Percentiles rank a stretch among this genome's conserved stretches.
Conservation (phyloP, 1,284 basidiomycete species). For the Golubevia sp. region DNA sequence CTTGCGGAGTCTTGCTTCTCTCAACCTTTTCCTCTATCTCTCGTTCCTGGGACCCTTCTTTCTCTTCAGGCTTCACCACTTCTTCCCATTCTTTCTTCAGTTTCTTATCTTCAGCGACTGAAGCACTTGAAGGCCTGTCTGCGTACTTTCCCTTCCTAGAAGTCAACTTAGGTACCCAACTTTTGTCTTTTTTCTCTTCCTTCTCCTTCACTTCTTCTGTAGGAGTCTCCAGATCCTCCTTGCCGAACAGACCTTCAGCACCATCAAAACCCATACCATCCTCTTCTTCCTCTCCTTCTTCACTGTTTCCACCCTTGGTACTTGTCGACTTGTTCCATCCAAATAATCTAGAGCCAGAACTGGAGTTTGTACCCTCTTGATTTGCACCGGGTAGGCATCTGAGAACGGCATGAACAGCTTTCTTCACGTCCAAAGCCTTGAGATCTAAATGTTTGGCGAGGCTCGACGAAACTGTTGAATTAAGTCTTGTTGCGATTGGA, state of each 20-base stretch:
- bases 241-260: slow-evolving; percentile 21
- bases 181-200: not conserved
- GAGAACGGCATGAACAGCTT: slow-evolving; percentile 21
- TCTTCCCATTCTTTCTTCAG: not conserved
- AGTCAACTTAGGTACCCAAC: not conserved
- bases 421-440: slow-evolving; percentile 25
- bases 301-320: too few relatives aligned
- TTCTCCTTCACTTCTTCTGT: not conserved
- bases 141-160: slow-evolving; percentile 17
- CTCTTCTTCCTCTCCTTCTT: slow-evolving; percentile 13
- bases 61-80: not conserved
- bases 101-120: not conserved
- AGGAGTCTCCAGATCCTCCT: slow-evolving; percentile 8
- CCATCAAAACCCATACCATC: slow-evolving; percentile 18
- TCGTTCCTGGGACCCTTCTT: slow-evolving; percentile 17
- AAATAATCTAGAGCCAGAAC: slow-evolving; percentile 20
- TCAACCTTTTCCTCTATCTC: not conserved
- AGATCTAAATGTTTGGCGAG: slow-evolving; percentile 27
- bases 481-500: slow-evolving; percentile 35
- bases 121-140: not conserved
- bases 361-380: slow-evolving; percentile 20
- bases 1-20: not conserved
- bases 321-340: slow-evolving; percentile 13
- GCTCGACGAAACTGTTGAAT: slow-evolving; percentile 28
- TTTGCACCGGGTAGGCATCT: slow-evolving; percentile 15